Percentiles rank a stretch among this genome's conserved stretches.
These are phyloP conservation scores for Cladorrhinum sp. DNA, from an alignment of 2,329 filamentous ascomycete genomes.

Conservation along the genomic window DNA sequence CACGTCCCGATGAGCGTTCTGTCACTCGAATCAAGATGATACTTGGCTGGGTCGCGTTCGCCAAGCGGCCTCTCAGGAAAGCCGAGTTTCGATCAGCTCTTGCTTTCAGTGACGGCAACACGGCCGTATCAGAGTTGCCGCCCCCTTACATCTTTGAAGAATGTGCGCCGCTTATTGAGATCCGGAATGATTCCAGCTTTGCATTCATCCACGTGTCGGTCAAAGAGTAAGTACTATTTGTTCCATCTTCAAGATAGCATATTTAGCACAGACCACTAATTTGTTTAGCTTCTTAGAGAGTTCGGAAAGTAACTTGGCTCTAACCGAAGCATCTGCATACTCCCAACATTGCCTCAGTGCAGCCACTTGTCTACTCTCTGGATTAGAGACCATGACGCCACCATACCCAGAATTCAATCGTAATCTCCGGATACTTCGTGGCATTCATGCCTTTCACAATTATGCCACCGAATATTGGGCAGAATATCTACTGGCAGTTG, in stretches of 20 bases:
- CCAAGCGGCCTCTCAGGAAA: slow-evolving; percentile 34
- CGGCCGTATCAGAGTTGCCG: neutral
- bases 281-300: slow-evolving; percentile 5
- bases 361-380: slow-evolving; percentile 28
- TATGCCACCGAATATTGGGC: slow-evolving; percentile 33
- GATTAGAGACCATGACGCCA: slow-evolving; percentile 20
- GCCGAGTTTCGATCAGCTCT: slow-evolving; percentile 36
- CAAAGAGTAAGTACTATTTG: slow-evolving; percentile 22
- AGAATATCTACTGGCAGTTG: slow-evolving; percentile 28
- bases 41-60: slow-evolving; percentile 38
- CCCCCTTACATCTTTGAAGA: slow-evolving; percentile 20
- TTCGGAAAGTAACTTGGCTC: slow-evolving; percentile 1
- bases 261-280: too few species aligned
- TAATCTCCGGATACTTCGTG: slow-evolving; percentile 25
- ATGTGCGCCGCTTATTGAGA: slow-evolving; percentile 19
- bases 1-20: slow-evolving; percentile 29
- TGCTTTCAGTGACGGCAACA: slow-evolving; percentile 22
- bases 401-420: neutral
- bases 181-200: slow-evolving; percentile 21
- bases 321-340: slow-evolving; percentile 13
- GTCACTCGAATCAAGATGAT: slow-evolving; percentile 30
- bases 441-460: slow-evolving; percentile 32
- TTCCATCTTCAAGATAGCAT: neutral
- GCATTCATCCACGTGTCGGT: slow-evolving; percentile 27
- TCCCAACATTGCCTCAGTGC: slow-evolving; percentile 27